Conservation (phyloP, 257 asterid genomes). For the Gentiana straminea region DNA sequence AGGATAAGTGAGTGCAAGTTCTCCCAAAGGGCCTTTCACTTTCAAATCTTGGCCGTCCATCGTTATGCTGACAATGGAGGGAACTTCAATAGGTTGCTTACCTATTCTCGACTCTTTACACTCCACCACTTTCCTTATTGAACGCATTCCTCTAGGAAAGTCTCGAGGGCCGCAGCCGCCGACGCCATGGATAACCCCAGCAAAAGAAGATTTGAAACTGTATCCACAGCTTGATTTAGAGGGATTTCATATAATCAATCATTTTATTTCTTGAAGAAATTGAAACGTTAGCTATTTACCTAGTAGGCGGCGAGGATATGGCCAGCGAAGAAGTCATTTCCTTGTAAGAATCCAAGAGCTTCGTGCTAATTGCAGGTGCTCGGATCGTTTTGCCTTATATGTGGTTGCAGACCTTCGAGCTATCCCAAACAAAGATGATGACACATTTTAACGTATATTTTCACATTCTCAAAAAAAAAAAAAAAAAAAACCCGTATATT, state of each 20-base stretch:
- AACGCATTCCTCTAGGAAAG: conserved; percentile 20
- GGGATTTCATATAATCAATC: too few species aligned
- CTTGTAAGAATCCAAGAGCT: too few species aligned
- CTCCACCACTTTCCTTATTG: conserved; percentile 42
- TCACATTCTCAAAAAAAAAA: too few species aligned
- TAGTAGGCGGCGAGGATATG: conserved; percentile 2
- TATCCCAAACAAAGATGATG: too few species aligned
- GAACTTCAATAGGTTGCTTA: conserved; percentile 81
- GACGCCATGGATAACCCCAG: conserved; percentile 39
- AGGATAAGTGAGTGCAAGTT: conserved; percentile 79
- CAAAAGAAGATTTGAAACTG: conserved; percentile 40
- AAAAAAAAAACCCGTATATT: too few species aligned
- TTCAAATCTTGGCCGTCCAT: conserved; percentile 72
- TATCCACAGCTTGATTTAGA: conserved; percentile 9
- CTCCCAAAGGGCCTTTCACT: conserved; percentile 92
- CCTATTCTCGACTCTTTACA: conserved; percentile 98
- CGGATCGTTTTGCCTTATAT: too few species aligned
- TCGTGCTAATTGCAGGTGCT: too few species aligned
- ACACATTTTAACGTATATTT: too few species aligned
- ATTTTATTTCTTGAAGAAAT: neutral
- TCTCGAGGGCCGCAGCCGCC: conserved; percentile 26
- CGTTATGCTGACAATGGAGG: conserved; percentile 57
- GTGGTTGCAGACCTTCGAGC: too few species aligned
- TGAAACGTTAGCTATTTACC: neutral
- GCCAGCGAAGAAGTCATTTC: conserved; percentile 1